phyloP scores from a whole-genome alignment of 2,329 filamentous ascomycete genomes.

The Hirsutella rhossiliensis region DNA sequence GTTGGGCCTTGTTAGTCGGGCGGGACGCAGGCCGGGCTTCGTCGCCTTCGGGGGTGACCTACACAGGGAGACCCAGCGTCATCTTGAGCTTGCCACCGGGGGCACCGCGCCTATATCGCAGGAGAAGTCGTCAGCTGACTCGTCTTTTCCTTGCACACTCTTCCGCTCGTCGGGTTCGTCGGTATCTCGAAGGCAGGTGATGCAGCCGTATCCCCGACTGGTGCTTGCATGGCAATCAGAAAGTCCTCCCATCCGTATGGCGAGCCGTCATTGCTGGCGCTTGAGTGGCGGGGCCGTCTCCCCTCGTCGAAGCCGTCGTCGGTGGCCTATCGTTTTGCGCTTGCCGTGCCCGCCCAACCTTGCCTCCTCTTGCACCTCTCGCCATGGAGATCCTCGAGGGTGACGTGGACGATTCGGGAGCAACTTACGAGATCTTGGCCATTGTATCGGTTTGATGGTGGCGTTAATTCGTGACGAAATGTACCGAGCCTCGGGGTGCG shows the following conservation, averaged over 20 bases:
- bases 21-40: no score
- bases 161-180: conserved; percentile 1
- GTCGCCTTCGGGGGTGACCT: conserved; percentile 19
- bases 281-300: neutral
- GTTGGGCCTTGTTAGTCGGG: conserved; percentile 8
- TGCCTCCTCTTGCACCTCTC: conserved; percentile 9
- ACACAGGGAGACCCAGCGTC: conserved; percentile 99
- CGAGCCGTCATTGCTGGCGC: conserved; percentile 3
- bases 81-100: conserved; percentile 99
- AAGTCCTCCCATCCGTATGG: neutral
- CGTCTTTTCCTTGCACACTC: neutral
- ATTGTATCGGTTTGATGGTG: conserved; percentile 40
- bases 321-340: conserved; percentile 1
- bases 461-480: conserved; percentile 26
- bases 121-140: conserved; percentile 1
- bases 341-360: neutral
- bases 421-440: conserved; percentile 52
- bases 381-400: neutral
- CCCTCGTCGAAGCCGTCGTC: neutral
- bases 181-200: neutral
- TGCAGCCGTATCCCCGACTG: neutral
- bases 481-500: conserved; percentile 24
- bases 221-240: neutral
- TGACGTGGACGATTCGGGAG: conserved; percentile 8
- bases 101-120: conserved; percentile 58